Conservation (phyloP, 2,329 filamentous ascomycete species). For the Calycina marina region DNA sequence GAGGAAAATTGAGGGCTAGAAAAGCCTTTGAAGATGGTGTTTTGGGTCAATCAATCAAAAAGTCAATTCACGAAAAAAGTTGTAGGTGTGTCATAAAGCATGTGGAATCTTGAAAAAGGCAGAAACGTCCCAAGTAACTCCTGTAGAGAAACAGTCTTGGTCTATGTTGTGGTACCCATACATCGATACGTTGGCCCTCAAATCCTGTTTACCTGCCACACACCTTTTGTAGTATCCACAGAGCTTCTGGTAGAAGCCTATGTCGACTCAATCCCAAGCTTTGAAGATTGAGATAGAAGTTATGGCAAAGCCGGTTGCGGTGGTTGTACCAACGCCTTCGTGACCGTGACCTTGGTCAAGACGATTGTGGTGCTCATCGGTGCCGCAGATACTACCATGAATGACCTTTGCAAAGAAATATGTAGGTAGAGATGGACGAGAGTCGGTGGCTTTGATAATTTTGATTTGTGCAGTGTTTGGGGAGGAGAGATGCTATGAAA, state of each 20-base stretch:
- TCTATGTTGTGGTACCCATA: not conserved
- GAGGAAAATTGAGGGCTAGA: too few species aligned
- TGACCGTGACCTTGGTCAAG: not conserved
- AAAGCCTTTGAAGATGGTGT: too few species aligned
- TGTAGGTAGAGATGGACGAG: too few species aligned
- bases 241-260: not conserved
- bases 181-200: not conserved
- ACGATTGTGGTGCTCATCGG: not conserved
- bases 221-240: not conserved
- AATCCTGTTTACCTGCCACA: not conserved
- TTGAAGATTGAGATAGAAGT: not conserved
- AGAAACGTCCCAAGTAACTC: not conserved
- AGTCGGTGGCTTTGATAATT: too few species aligned
- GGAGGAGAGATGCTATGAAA: too few species aligned
- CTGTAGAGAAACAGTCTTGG: not conserved
- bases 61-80: too few species aligned
- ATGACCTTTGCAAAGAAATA: not conserved
- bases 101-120: not conserved
- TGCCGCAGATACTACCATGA: not conserved
- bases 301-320: not conserved
- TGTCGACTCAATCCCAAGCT: not conserved
- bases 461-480: too few species aligned
- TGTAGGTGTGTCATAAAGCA: too few species aligned
- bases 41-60: too few species aligned
- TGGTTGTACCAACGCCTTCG: not conserved